phyloP scores from a whole-genome alignment of 371 early-diverging fungal species.

The Lichtheimia corymbifera region DNA sequence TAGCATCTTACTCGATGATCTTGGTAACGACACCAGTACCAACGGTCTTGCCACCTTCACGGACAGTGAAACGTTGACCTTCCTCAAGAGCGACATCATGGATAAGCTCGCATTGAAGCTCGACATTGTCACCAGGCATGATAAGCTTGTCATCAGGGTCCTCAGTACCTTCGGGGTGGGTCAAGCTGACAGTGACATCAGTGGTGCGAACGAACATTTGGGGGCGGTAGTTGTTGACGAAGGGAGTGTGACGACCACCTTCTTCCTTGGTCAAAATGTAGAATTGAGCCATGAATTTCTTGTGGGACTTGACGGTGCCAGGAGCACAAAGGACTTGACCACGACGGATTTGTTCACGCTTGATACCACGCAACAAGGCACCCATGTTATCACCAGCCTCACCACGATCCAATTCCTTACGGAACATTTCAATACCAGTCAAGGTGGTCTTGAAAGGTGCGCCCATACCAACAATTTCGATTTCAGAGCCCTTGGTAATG shows the following conservation, averaged over 20 bases:
- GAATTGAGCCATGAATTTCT: conserved; percentile 88
- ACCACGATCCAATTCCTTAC: conserved; percentile 96
- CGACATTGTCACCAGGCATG: conserved; percentile 98
- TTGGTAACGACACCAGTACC: conserved; percentile 82
- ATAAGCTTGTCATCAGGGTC: conserved; percentile 92
- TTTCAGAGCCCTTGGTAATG: conserved; percentile 91
- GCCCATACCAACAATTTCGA: conserved; percentile 97
- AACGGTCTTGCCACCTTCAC: conserved; percentile 98
- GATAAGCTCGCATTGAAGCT: conserved; percentile 80
- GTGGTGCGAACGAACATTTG: conserved; percentile 94
- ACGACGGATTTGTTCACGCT: conserved; percentile 95
- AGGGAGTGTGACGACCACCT: conserved; percentile 98
- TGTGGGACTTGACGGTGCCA: conserved; percentile 91
- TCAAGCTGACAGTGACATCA: conserved; percentile 90
- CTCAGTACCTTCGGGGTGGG: conserved; percentile 81
- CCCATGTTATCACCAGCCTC: conserved; percentile 99
- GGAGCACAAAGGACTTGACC: conserved; percentile 94
- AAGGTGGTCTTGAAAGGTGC: conserved; percentile 85
- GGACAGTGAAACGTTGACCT: conserved; percentile 95
- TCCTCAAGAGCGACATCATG: conserved; percentile 87
- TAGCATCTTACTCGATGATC: conserved; percentile 33
- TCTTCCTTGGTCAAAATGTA: conserved; percentile 97
- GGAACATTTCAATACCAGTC: conserved; percentile 99
- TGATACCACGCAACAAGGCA: conserved; percentile 93
- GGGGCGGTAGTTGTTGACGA: conserved; percentile 95